Evolutionary conservation across 1,284 basidiomycete species (phyloP), one percentile per base, ranked within the genome.

Genomic region (Ganoderma sp.): DNA sequence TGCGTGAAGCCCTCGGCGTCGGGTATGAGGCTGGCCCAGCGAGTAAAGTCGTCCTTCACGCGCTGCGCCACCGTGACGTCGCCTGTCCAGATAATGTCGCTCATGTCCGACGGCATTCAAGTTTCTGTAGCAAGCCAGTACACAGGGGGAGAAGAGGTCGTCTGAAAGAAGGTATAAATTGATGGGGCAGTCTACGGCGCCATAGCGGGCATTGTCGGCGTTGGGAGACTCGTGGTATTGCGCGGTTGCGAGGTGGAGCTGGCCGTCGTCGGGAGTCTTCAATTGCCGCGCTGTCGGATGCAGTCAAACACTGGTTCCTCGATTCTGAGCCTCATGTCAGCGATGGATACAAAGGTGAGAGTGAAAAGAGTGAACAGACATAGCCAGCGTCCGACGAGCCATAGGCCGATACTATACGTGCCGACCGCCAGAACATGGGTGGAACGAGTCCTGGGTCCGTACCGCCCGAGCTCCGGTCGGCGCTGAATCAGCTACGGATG

Each of bases 51-150:
- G n/a, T 57, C 52, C 56, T 63, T 34, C 3, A 57, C 37, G 6
- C 57, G 39, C 22, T 37, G 19, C 25, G 25, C 25, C 25, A 28
- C 25, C 14, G 52, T 19, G 52, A 64, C 19, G 50, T 57, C 52
- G 63, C 63, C 63, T 5, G n/a, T 57, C 37, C 52, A 42, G 50
- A 64, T 25, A 15, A 42, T 42, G 19, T 56, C 48, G 22, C 37
- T 15, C 17, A 48, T 28, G n/a, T 32, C 45, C 43, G 61, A 50
- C 59, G 59, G 25, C 59, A 61, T 61, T n/a, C n/a, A n/a, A n/a
- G n/a, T n/a, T 4, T 25, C n/a, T 14, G n/a, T 28, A n/a, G 5
- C n/a, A 28, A 28, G 25, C 25, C 25, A 28, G 25, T 28, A 28
- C 25, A 28, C 25, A 28, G 25, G 25, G 25, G 25, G 25, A 28